phyloP scores from a whole-genome alignment of 352 stramenopile species.

The Phytophthora citricola region DNA sequence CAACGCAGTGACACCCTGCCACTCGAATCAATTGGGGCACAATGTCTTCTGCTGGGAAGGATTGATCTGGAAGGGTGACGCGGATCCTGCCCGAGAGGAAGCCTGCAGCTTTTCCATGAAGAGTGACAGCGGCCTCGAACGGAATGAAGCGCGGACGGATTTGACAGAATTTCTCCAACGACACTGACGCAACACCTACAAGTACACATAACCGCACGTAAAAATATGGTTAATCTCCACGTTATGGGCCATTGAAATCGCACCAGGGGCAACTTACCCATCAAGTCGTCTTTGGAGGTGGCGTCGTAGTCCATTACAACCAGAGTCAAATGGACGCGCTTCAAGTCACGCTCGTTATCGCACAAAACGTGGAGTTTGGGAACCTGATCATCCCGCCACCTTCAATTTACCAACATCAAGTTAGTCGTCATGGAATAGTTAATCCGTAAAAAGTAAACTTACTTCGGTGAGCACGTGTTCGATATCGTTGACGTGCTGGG shows the following conservation, averaged over 20 bases:
- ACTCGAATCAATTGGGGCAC: constrained; percentile 43
- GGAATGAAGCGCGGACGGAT: constrained; percentile 52
- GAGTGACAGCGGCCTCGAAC: constrained; percentile 58
- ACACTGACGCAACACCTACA: constrained; percentile 62
- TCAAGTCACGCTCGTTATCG: constrained; percentile 58
- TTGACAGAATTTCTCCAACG: constrained; percentile 62
- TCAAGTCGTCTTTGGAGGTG: constrained; percentile 71
- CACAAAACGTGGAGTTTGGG: constrained; percentile 67
- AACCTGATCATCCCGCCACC: constrained; percentile 70
- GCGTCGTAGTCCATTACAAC: constrained; percentile 87
- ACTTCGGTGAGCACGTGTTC: constrained; percentile 68
- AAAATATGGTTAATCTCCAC: constrained; percentile 7
- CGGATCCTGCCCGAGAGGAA: constrained; percentile 60
- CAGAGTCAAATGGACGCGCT: constrained; percentile 73
- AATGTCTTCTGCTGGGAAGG: constrained; percentile 22
- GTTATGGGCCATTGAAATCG: background rate
- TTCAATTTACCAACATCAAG: constrained; percentile 20
- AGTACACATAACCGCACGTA: background rate
- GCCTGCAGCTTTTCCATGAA: constrained; percentile 65
- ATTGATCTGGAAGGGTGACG: constrained; percentile 65
- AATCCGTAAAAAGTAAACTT: constrained; percentile 16
- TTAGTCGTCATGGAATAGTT: background rate
- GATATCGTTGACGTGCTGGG: constrained; percentile 69
- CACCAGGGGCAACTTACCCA: constrained; percentile 43
- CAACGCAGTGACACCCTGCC: constrained; percentile 57